Base-by-base conservation (phyloP, 495 filamentous ascomycete genomes). In the Hypomontagnella submonticulosa region DNA sequence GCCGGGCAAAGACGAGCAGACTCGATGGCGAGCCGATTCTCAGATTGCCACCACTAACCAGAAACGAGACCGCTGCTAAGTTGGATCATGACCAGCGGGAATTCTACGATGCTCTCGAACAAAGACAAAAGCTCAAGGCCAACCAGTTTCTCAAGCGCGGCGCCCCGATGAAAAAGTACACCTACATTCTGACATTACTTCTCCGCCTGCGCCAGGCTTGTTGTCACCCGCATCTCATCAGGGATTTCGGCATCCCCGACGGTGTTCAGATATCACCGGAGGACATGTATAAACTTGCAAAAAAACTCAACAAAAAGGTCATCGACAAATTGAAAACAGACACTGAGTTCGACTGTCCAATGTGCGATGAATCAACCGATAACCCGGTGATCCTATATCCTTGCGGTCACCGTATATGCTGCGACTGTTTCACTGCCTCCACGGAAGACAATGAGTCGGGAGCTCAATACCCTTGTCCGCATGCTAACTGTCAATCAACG, bases 161-260 rank as follows among this genome's bases (percentile, higher is more conserved):
- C 3, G 89, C 88, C 1, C 81, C 93, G 1, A 90, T 89, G 11
- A 87, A 84, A 58, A 88, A 95, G 63, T 97, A 97, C 71, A 90
- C 87, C 4, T 90, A 90, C 66, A 88, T 97, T 42, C 81, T 97
- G 13, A 89, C 96, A 27, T 82, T 97, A 18, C 84, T 99, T 43
- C 82, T 99, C 10, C 90, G 94, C 11, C 85, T 99, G 7, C 85
- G 92, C n/a, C 95, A 99, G 76, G 90, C 90, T 30, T 95, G 91
- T 70, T 96, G 92, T 66, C 95, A 99, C 75, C 93, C 93, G 1
- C 91, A 96, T 72, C 79, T 99, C n/a, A 93, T 96, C 51, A 82
- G 80, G 9, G 92, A 94, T 57, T 87, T 90, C 63, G 87, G 86
- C 18, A 79, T 87, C 54, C 79, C 80, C n/a, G 77, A 57, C 69